Evolutionary conservation across 768 basidiomycete genomes (phyloP).

Genomic region (Hortiboletus flavorubellus): DNA sequence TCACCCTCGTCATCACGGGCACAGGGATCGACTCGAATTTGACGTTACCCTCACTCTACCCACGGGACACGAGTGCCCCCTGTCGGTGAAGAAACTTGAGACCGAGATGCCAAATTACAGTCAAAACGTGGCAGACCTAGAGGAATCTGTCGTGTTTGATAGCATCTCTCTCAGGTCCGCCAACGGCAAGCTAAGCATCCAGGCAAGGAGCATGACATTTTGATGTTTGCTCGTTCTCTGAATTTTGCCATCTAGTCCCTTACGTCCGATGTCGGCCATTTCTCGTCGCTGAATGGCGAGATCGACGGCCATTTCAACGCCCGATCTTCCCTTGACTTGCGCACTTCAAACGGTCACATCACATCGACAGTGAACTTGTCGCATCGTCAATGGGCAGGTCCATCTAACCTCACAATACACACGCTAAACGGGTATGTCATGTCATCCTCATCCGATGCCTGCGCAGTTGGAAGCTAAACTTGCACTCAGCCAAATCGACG

Average conservation of each 20-base stretch:
- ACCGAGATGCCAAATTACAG: conserved; percentile 40
- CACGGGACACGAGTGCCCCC: conserved; percentile 17
- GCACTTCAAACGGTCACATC: conserved; percentile 41
- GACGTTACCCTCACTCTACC: conserved; percentile 40
- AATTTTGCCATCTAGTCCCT: conserved; percentile 29
- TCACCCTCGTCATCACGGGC: not conserved
- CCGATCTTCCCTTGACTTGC: conserved; percentile 33
- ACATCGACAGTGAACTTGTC: conserved; percentile 36
- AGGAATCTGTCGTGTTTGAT: conserved; percentile 36
- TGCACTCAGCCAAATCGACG: conserved; percentile 16
- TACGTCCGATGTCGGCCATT: conserved; percentile 20
- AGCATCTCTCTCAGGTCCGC: conserved; percentile 33
- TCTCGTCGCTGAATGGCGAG: conserved; percentile 42
- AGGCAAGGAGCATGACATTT: conserved; percentile 26
- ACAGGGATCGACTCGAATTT: conserved; percentile 27
- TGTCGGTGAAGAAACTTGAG: conserved; percentile 40
- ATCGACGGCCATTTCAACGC: conserved; percentile 45
- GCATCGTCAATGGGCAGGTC: conserved; percentile 22
- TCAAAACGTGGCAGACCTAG: conserved; percentile 37
- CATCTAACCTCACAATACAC: conserved; percentile 31
- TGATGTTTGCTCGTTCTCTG: not conserved
- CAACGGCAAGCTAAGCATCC: conserved; percentile 33
- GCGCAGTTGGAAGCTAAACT: not conserved
- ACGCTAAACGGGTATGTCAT: conserved; percentile 44
- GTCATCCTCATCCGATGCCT: conserved; percentile 3